These are phyloP conservation scores for Mariannaea elegans DNA, from an alignment of 2,329 filamentous ascomycete species.

Conservation along the genomic window DNA sequence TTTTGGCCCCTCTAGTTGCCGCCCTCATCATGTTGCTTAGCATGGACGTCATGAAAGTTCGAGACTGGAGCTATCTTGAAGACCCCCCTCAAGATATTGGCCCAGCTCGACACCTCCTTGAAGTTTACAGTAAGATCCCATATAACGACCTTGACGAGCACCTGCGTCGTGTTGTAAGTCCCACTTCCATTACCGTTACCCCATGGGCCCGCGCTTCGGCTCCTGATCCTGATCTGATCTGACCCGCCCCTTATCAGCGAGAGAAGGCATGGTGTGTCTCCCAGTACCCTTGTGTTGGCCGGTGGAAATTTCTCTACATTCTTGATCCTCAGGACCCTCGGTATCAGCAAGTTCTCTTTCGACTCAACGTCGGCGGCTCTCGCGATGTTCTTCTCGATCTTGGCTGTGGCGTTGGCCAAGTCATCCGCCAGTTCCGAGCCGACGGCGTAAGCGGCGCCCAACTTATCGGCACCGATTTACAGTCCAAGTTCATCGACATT, in stretches of 20 bases:
- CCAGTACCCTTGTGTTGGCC: constrained; percentile 56
- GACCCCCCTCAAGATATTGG: constrained; percentile 49
- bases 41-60: constrained; percentile 48
- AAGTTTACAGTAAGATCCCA: constrained; percentile 50
- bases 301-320: constrained; percentile 60
- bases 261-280: constrained; percentile 57
- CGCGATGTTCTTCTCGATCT: constrained; percentile 56
- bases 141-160: constrained; percentile 47
- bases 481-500: constrained; percentile 61
- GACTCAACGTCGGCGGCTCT: constrained; percentile 50
- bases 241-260: constrained; percentile 45
- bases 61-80: constrained; percentile 50
- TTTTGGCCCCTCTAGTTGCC: background rate
- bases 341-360: constrained; percentile 53
- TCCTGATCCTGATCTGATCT: constrained; percentile 19
- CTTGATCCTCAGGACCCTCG: constrained; percentile 51
- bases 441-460: constrained; percentile 59
- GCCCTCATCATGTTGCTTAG: constrained; percentile 35
- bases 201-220: background rate
- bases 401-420: constrained; percentile 61
- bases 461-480: constrained; percentile 60
- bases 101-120: constrained; percentile 48
- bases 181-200: background rate
- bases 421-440: constrained; percentile 57
- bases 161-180: constrained; percentile 48